Evolutionary conservation across 306 rosid species (phyloP), one percentile per base, ranked within the genome.

Genomic region (Dicorynia guianensis): DNA sequence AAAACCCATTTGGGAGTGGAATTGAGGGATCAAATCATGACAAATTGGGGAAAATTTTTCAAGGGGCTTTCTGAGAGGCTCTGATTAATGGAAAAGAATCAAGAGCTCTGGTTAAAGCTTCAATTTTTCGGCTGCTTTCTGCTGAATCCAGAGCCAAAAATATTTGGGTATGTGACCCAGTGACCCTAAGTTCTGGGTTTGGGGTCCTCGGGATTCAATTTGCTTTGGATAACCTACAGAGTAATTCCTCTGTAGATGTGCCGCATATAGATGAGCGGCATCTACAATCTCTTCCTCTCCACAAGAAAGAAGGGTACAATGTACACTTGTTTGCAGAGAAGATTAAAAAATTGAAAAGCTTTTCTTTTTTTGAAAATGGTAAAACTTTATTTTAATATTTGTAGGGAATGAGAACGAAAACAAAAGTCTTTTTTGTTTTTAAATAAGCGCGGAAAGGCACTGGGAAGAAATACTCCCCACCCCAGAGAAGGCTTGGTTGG

Each of bases 381-480:
- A 47, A 49, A 53, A 48, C 4, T 20, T 49, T 58, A 36, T 55
- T 55, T 60, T 76, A 81, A 19, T 74, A 78, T 71, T 87, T 85
- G 85, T 66, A 76, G 80, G 76, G 93, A 87, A 91, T 84, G 84
- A 82, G 71, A 85, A 84, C 87, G 84, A 82, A 68, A 85, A 84
- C 87, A 83, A 82, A 87, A 83, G 74, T 76, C 10, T 44, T 15
- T 73, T 67, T n/a, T n/a, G n/a, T n/a, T 61, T 34, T 85, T 77
- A 72, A 82, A 38, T 81, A 79, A 52, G 39, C 25, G 36, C 34
- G 40, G 14, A 34, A 58, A 76, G 66, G 39, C 10, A 54, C 12
- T 10, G 76, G 67, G 67, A 11, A 59, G 67, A 81, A 81, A 79
- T 77, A 81, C 85, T 85, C 89, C 34, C 49, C 48, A 3, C 30